A percentile compares a stretch with the other conserved stretches of the same genome.
Conservation (phyloP, 345 rosid genomes). For the Salix brachista region DNA sequence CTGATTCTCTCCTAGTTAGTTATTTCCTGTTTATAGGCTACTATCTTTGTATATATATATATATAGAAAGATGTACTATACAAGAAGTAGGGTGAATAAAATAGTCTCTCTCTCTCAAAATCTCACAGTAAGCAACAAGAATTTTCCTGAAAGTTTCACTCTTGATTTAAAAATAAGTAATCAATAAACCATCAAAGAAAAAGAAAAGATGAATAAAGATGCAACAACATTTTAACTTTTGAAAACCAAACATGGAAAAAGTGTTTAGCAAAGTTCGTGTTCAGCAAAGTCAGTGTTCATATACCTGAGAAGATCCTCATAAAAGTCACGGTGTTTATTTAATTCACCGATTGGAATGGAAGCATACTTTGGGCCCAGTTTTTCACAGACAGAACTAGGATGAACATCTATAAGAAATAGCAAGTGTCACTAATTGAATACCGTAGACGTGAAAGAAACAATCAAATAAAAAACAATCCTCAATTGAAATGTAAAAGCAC, state of each 20-base stretch:
- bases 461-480: background rate
- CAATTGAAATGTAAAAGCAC: constrained; percentile 33
- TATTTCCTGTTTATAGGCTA: no score
- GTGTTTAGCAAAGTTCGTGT: background rate
- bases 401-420: constrained; percentile 53
- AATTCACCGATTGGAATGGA: constrained; percentile 53
- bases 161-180: background rate
- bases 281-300: background rate
- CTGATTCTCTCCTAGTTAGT: no score
- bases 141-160: background rate
- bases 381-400: constrained; percentile 72
- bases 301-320: constrained; percentile 90
- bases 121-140: background rate
- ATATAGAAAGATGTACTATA: no score
- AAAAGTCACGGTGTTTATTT: constrained; percentile 48
- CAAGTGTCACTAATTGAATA: constrained; percentile 8
- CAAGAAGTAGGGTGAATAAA: no score
- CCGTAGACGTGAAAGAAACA: background rate
- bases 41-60: no score
- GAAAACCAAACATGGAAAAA: background rate
- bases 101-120: no score
- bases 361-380: constrained; percentile 73
- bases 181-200: background rate
- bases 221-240: background rate
- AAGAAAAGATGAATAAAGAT: background rate